Evolutionary conservation across 345 rosid species (phyloP), one percentile per base, ranked within the genome.

Genomic region (Gossypium bickii): DNA sequence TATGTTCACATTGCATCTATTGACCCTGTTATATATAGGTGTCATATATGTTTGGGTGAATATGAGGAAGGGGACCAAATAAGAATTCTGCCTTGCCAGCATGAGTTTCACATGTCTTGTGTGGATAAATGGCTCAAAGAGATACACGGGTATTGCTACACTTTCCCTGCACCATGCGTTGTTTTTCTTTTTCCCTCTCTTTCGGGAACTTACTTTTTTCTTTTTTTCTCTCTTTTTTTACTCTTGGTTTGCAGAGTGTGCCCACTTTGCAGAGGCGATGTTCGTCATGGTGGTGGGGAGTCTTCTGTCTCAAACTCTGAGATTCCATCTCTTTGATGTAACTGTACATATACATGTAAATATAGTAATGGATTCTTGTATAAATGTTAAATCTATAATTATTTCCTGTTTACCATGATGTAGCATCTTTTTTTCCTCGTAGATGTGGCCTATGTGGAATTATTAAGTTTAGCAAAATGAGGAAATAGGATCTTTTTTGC

Each of bases 51-150:
- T 82, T 76, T 90, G 78, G 82, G 85, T 1, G 95, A 90, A 80
- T 90, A 87, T 2, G 91, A 82, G 75, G 95, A 90, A 76, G 92
- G 86, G 49, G 90, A 90, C 73, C 80, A 81, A 80, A 90, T 90
- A 75, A 82, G 92, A 68, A 84, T 87, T 79, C 95, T 90, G 64
- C 95, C 95, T 10, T 90, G 95, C 87, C 85, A 83, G 75, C 95
- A 90, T 10, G 95, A 90, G 79, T 90, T 88, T 75, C 95, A 90
- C 79, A 86, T 88, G 93, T 76, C 84, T 16, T 90, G 95, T 53
- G 87, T 90, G 12, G 95, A 88, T 79, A 90, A 90, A 86, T 90
- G 95, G 95, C 90, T 90, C 49, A 90, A 90, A 84, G 93, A 90
- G 86, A 90, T 90, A 76, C 95, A 88, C 7, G 91, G 95, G 95